Percentiles rank a stretch among this genome's conserved stretches.
phyloP scores from a whole-genome alignment of 202 grass and related monocot species.

The Setaria viridis region DNA sequence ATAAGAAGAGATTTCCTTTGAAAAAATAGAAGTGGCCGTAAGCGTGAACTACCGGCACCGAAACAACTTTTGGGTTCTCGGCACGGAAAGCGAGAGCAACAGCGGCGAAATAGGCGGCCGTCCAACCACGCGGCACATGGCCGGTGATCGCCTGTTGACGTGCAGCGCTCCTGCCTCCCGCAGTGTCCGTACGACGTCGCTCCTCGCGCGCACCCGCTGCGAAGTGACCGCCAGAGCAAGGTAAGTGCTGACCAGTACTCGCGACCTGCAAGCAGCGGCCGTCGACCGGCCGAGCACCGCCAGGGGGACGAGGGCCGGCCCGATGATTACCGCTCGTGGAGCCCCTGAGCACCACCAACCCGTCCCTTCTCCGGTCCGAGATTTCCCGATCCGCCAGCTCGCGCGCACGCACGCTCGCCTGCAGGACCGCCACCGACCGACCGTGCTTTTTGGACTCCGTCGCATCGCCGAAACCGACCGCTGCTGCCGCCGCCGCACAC shows the following conservation, averaged over 20 bases:
- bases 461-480: neutral
- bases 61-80: neutral
- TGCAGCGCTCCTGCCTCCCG: neutral
- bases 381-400: neutral
- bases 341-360: neutral
- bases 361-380: neutral
- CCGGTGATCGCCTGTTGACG: neutral
- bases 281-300: neutral
- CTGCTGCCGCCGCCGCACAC: too few species aligned
- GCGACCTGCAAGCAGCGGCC: neutral
- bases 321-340: neutral
- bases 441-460: neutral
- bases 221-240: too few species aligned
- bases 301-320: neutral
- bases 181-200: too few species aligned
- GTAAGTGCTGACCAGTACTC: neutral
- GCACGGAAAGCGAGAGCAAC: neutral
- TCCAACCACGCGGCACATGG: neutral
- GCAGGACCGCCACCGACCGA: neutral
- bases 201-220: too few species aligned
- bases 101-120: neutral
- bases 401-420: neutral
- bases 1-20: too few species aligned
- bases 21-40: too few species aligned
- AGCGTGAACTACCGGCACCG: neutral